phyloP scores from a whole-genome alignment of 495 filamentous ascomycete genomes.

The Podospora pseudopauciseta region DNA sequence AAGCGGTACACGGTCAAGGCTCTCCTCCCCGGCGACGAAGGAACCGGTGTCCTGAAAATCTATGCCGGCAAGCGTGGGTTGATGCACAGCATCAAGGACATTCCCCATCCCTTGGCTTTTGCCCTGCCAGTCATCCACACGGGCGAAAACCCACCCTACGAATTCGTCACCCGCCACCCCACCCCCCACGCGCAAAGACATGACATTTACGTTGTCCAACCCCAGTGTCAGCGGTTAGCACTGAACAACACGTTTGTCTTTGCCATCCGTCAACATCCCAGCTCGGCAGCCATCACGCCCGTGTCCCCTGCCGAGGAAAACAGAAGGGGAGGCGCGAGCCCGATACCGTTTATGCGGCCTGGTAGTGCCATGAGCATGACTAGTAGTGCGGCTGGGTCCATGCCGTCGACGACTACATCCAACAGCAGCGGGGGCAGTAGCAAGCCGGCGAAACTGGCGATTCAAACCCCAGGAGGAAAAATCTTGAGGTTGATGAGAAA shows the following conservation, averaged over 20 bases:
- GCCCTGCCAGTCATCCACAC: slow-evolving; percentile 87
- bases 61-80: slow-evolving; percentile 91
- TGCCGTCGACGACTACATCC: slow-evolving; percentile 41
- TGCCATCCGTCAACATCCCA: slow-evolving; percentile 86
- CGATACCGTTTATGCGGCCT: slow-evolving; percentile 68
- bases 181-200: slow-evolving; percentile 95
- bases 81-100: slow-evolving; percentile 93
- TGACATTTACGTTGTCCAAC: slow-evolving; percentile 93
- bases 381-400: slow-evolving; percentile 53
- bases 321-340: slow-evolving; percentile 52
- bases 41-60: slow-evolving; percentile 80
- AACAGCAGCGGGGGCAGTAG: slow-evolving; percentile 40
- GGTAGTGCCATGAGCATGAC: slow-evolving; percentile 79
- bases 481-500: slow-evolving; percentile 88
- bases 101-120: slow-evolving; percentile 86
- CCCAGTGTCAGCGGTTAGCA: slow-evolving; percentile 81
- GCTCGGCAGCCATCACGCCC: slow-evolving; percentile 46
- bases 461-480: slow-evolving; percentile 93
- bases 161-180: slow-evolving; percentile 88
- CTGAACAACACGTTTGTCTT: slow-evolving; percentile 98
- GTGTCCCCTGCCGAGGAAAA: slow-evolving; percentile 44
- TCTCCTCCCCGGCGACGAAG: slow-evolving; percentile 83
- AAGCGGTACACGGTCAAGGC: slow-evolving; percentile 94
- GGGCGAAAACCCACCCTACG: slow-evolving; percentile 88
- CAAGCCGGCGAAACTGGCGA: slow-evolving; percentile 93